phyloP scores from a whole-genome alignment of 257 asterid species.

The Mitragyna speciosa region DNA sequence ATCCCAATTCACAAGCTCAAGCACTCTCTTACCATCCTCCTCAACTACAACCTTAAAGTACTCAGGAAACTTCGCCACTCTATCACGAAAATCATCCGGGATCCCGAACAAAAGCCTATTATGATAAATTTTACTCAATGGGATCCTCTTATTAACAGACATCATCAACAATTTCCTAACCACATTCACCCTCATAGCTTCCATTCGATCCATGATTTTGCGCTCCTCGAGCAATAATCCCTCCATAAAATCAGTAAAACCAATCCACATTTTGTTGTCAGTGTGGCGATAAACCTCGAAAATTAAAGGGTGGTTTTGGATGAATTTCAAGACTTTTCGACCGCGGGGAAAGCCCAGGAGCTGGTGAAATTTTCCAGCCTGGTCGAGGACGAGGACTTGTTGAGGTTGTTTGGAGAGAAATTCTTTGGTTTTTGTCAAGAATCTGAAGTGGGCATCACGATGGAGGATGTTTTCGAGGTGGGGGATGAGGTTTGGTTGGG shows the following conservation, averaged over 20 bases:
- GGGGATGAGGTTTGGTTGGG: constrained; percentile 58
- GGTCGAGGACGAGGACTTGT: constrained; percentile 71
- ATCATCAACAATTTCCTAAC: constrained; percentile 83
- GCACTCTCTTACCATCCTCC: constrained; percentile 63
- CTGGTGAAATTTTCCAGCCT: constrained; percentile 81
- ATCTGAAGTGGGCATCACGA: constrained; percentile 64
- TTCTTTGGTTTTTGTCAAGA: constrained; percentile 67
- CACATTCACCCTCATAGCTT: constrained; percentile 48
- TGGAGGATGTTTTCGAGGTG: constrained; percentile 64
- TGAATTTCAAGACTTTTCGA: constrained; percentile 57
- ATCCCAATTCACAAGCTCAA: constrained; percentile 86
- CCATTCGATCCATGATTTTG: constrained; percentile 41
- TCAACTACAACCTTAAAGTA: constrained; percentile 56
- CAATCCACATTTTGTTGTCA: constrained; percentile 80
- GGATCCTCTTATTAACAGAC: constrained; percentile 60
- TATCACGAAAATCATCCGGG: constrained; percentile 80
- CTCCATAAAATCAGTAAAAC: constrained; percentile 75
- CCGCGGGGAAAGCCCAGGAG: constrained; percentile 94
- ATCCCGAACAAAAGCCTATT: constrained; percentile 75
- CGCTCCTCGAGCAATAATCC: constrained; percentile 44
- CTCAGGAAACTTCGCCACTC: constrained; percentile 59
- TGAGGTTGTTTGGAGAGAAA: constrained; percentile 73
- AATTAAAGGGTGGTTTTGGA: constrained; percentile 69
- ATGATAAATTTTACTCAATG: constrained; percentile 76
- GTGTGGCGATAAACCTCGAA: constrained; percentile 67